phyloP scores from a whole-genome alignment of 495 filamentous ascomycete species.

The Parmelia sp. region DNA sequence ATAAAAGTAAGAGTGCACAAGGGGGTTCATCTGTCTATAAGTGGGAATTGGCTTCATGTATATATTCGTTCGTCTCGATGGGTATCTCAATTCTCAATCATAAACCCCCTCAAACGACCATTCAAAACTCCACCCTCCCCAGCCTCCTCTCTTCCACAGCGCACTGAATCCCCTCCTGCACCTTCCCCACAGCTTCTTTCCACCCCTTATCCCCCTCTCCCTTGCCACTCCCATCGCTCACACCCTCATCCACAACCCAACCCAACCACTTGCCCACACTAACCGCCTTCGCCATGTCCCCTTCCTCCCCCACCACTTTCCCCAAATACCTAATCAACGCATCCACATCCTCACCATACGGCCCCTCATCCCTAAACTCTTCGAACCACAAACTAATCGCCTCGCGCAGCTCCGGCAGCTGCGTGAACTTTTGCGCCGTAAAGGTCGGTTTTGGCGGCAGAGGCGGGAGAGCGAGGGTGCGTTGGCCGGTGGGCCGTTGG shows the following conservation, averaged over 20 bases:
- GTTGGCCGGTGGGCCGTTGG: slow-evolving; percentile 31
- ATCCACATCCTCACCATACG: slow-evolving; percentile 69
- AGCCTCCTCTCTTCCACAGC: slow-evolving; percentile 59
- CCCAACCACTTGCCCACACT: slow-evolving; percentile 63
- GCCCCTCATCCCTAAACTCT: slow-evolving; percentile 60
- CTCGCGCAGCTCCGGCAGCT: slow-evolving; percentile 50
- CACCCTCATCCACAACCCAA: slow-evolving; percentile 59
- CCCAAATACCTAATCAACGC: slow-evolving; percentile 62
- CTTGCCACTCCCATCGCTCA: slow-evolving; percentile 20
- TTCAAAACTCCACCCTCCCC: slow-evolving; percentile 50
- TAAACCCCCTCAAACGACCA: neutral
- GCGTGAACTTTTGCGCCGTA: slow-evolving; percentile 53
- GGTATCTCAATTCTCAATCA: neutral
- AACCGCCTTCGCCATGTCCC: slow-evolving; percentile 67
- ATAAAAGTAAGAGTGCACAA: neutral
- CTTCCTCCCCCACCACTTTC: slow-evolving; percentile 63
- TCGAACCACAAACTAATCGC: slow-evolving; percentile 62
- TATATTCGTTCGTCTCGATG: neutral
- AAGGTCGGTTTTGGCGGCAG: slow-evolving; percentile 55
- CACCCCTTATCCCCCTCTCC: slow-evolving; percentile 30
- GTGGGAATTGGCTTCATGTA: neutral
- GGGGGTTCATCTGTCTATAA: neutral
- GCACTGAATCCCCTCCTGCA: slow-evolving; percentile 54
- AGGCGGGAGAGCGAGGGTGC: slow-evolving; percentile 44
- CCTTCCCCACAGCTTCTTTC: slow-evolving; percentile 45